Percentiles rank a stretch among this genome's conserved stretches.
Conservation (phyloP, 257 asterid species). For the Coffea canephora region DNA sequence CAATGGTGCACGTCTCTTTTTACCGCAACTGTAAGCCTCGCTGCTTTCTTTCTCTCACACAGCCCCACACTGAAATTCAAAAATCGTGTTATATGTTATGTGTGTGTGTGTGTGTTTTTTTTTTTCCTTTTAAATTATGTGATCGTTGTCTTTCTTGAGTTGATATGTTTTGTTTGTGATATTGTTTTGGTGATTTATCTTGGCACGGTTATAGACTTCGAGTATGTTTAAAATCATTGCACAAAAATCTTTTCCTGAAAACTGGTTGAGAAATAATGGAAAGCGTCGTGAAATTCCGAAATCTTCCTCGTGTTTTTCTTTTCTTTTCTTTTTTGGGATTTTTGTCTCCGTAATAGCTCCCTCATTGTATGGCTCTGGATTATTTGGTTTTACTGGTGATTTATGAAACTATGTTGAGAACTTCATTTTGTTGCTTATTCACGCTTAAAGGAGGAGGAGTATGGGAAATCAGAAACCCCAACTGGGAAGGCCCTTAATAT, state of each 20-base stretch:
- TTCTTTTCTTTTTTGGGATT: background rate
- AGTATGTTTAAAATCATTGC: too few species aligned
- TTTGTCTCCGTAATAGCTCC: too few species aligned
- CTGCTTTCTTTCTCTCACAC: background rate
- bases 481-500: background rate
- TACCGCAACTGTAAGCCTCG: slow-evolving; percentile 41
- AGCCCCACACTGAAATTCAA: background rate
- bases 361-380: background rate
- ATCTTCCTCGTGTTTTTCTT: background rate
- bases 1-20: slow-evolving; percentile 41
- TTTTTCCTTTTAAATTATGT: background rate
- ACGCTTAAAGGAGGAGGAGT: background rate
- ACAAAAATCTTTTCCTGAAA: background rate
- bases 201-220: too few species aligned
- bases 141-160: background rate
- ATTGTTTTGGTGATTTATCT: background rate
- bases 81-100: background rate
- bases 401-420: background rate
- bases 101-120: background rate
- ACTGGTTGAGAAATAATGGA: background rate
- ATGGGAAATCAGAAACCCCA: background rate
- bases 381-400: background rate
- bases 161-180: background rate
- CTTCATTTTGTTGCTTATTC: background rate
- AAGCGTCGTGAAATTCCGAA: background rate